Evolutionary conservation across 2,329 filamentous ascomycete species (phyloP).

Genomic region (Calycina marina): DNA sequence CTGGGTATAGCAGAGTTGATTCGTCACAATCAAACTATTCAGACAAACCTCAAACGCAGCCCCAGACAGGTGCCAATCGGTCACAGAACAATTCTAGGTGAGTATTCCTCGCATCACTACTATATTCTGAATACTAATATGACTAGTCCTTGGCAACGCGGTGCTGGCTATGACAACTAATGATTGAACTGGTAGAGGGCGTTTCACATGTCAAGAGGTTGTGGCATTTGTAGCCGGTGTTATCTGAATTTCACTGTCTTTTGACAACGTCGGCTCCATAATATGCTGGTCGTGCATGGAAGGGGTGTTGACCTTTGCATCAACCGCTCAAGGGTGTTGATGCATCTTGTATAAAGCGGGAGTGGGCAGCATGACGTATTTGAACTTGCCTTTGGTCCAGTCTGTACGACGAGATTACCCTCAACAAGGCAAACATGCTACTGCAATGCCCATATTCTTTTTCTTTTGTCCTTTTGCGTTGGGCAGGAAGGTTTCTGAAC

Average conservation of each 20-base stretch:
- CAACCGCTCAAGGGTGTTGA: constrained; percentile 4
- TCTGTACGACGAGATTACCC: too few species aligned
- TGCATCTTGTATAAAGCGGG: constrained; percentile 10
- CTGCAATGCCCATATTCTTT: too few species aligned
- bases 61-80: constrained; percentile 27
- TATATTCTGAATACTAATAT: constrained; percentile 3
- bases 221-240: constrained; percentile 17
- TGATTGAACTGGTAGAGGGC: constrained; percentile 19
- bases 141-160: constrained; percentile 38
- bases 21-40: constrained; percentile 22
- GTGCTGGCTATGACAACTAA: constrained; percentile 39
- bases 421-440: too few species aligned
- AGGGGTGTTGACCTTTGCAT: constrained; percentile 4
- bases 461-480: constrained; percentile 1
- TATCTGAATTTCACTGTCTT: constrained; percentile 18
- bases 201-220: constrained; percentile 11
- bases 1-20: constrained; percentile 20
- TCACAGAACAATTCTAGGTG: constrained; percentile 33
- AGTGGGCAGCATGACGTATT: too few species aligned
- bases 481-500: background rate
- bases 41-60: constrained; percentile 27
- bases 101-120: constrained; percentile 14
- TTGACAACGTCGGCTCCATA: constrained; percentile 6
- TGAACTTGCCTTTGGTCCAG: too few species aligned
- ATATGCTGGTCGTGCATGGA: constrained; percentile 16